Conservation (phyloP, 371 early-diverging fungal genomes). For the Mortierella sp. region DNA sequence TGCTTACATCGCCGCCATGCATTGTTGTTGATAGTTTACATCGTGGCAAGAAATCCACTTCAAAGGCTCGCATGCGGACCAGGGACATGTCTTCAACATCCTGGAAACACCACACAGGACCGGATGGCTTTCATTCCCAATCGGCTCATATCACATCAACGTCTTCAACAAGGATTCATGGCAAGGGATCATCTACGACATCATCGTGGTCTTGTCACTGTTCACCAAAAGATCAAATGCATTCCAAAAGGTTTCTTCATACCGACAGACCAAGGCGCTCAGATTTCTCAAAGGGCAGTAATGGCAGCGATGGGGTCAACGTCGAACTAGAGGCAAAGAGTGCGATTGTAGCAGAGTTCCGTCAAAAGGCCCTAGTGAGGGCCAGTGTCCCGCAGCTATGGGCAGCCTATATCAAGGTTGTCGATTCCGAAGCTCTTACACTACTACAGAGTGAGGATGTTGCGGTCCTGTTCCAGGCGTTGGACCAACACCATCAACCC, state of each 20-base stretch:
- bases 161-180: neutral
- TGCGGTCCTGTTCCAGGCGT: conserved; percentile 18
- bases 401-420: conserved; percentile 29
- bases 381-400: conserved; percentile 19
- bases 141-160: neutral
- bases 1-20: conserved; percentile 34
- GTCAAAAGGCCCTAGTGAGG: conserved; percentile 31
- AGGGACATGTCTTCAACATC: conserved; percentile 1
- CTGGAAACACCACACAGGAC: neutral
- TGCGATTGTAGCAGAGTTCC: conserved; percentile 21
- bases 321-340: conserved; percentile 9
- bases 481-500: conserved; percentile 15
- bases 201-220: conserved; percentile 6
- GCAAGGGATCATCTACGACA: neutral
- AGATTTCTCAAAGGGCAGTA: conserved; percentile 9
- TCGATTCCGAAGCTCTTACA: conserved; percentile 19
- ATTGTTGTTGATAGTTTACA: conserved; percentile 35
- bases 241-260: conserved; percentile 18
- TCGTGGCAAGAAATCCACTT: conserved; percentile 32
- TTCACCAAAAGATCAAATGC: neutral
- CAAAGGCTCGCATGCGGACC: conserved; percentile 19
- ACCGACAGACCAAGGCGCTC: conserved; percentile 23
- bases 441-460: conserved; percentile 33
- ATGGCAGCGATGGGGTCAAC: conserved; percentile 4
- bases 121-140: neutral